Conservation (phyloP, 73 alveolate genomes). For the Paramecium sexaurelia region DNA sequence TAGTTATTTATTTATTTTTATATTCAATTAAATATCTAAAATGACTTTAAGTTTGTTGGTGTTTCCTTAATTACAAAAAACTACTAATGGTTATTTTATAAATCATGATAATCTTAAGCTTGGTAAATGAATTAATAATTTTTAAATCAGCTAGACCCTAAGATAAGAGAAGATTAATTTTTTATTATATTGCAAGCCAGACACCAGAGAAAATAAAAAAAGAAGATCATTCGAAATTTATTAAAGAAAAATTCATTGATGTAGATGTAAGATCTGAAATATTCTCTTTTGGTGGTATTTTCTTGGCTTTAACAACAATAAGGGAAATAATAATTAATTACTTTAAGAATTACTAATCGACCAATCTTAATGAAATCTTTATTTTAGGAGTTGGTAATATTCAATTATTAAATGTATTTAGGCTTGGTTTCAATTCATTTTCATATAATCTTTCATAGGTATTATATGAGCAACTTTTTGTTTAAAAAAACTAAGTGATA, state of each 20-base stretch:
- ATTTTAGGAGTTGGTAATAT: background rate
- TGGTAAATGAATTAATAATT: conserved; percentile 7
- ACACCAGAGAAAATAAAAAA: conserved; percentile 61
- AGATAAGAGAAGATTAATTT: conserved; percentile 60
- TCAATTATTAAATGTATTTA: background rate
- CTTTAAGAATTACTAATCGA: background rate
- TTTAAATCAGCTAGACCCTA: conserved; percentile 47
- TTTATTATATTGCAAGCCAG: conserved; percentile 64
- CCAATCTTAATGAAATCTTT: background rate
- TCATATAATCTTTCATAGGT: conserved; percentile 25
- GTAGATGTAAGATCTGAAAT: background rate
- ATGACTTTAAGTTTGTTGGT: conserved; percentile 56
- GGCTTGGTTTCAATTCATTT: background rate
- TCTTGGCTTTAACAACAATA: background rate
- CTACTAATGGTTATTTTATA: conserved; percentile 64
- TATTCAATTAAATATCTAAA: background rate
- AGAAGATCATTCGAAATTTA: conserved; percentile 15
- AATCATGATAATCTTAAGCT: conserved; percentile 67
- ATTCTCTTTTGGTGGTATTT: background rate
- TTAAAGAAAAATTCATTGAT: background rate
- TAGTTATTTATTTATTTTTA: background rate
- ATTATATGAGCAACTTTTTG: conserved; percentile 57
- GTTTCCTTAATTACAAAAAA: conserved; percentile 48
- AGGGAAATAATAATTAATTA: conserved; percentile 18
- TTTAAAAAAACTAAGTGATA: conserved; percentile 5